Evolutionary conservation across 2,329 filamentous ascomycete species (phyloP).

Genomic region (Spiromastix sp.): DNA sequence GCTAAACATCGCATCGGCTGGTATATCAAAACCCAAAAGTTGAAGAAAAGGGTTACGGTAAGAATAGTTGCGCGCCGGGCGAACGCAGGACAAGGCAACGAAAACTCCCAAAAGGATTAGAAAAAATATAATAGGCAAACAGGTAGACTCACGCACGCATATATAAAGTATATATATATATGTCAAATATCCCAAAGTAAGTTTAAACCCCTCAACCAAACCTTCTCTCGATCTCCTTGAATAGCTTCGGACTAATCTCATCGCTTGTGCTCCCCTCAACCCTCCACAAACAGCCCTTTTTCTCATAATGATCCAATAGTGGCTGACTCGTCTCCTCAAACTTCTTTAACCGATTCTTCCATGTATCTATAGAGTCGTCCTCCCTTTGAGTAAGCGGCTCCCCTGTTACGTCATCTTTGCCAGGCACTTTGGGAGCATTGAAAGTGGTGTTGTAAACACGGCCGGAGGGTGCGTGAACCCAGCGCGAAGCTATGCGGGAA

Average conservation of each 20-base stretch:
- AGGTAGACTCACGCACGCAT: too few relatives aligned
- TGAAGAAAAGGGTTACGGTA: too few relatives aligned
- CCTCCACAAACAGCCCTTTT: conserved; percentile 72
- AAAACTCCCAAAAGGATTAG: too few relatives aligned
- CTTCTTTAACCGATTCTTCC: conserved; percentile 65
- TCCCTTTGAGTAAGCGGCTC: conserved; percentile 71
- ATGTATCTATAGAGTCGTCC: conserved; percentile 82
- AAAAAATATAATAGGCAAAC: too few relatives aligned
- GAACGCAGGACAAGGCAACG: too few relatives aligned
- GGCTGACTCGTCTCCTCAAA: conserved; percentile 82
- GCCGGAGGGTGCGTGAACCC: conserved; percentile 86
- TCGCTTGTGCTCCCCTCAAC: conserved; percentile 84
- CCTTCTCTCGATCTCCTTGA: conserved; percentile 66
- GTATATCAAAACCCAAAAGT: too few relatives aligned
- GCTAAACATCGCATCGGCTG: too few relatives aligned
- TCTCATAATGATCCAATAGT: conserved; percentile 79
- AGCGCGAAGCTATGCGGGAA: conserved; percentile 79
- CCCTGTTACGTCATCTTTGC: conserved; percentile 82
- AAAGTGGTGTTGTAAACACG: conserved; percentile 93
- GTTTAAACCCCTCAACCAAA: conserved; percentile 42
- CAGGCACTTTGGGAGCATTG: conserved; percentile 70
- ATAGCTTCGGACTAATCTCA: conserved; percentile 87
- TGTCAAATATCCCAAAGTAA: conserved; percentile 1
- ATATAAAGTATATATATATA: too few relatives aligned
- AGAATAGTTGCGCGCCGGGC: too few relatives aligned